Conservation (phyloP, 495 filamentous ascomycete species). For the Oidiodendron maius region DNA sequence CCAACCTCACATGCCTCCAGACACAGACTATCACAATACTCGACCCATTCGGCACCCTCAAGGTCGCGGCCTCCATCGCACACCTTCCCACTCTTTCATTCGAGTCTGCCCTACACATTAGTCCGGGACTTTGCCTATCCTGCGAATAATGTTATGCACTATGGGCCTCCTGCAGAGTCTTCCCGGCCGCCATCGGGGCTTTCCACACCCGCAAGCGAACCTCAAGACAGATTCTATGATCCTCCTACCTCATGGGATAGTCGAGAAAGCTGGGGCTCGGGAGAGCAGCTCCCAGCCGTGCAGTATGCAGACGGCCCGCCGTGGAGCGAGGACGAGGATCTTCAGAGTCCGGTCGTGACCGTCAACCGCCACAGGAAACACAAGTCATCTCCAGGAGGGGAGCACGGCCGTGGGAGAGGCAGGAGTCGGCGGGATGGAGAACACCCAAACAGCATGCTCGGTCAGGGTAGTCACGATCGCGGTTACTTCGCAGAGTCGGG, state of each 20-base stretch:
- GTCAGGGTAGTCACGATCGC: conserved; percentile 45
- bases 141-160: conserved; percentile 76
- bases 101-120: conserved; percentile 79
- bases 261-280: conserved; percentile 35
- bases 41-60: conserved; percentile 59
- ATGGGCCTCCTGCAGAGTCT: conserved; percentile 80
- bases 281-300: conserved; percentile 71
- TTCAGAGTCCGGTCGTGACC: conserved; percentile 82
- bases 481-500: conserved; percentile 57
- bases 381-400: conserved; percentile 53
- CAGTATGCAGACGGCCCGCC: conserved; percentile 88
- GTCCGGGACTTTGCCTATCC: conserved; percentile 97
- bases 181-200: conserved; percentile 61
- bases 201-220: conserved; percentile 81
- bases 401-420: conserved; percentile 30
- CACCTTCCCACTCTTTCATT: conserved; percentile 77
- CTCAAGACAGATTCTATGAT: conserved; percentile 70
- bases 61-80: conserved; percentile 72
- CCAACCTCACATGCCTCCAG: conserved; percentile 65
- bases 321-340: conserved; percentile 95
- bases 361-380: conserved; percentile 76
- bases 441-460: conserved; percentile 31
- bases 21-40: conserved; percentile 61
- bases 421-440: conserved; percentile 34
- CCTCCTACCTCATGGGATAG: conserved; percentile 60